Conservation (phyloP, 1,284 basidiomycete species). For the Macrocystidia cucumis region DNA sequence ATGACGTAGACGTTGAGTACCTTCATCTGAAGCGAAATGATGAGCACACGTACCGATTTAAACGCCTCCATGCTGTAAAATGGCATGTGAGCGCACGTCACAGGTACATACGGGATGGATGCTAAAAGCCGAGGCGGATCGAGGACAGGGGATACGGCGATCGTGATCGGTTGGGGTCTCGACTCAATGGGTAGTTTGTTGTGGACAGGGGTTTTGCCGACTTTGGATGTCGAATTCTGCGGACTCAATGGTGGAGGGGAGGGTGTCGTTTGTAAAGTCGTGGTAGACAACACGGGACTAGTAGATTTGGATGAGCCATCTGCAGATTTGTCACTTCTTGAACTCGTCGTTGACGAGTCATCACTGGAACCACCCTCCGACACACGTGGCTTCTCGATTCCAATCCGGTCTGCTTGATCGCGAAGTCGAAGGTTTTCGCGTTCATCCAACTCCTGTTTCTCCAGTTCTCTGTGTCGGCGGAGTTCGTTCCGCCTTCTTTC, state of each 20-base stretch:
- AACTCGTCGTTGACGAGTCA: conserved; percentile 38
- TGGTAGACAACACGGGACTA: conserved; percentile 69
- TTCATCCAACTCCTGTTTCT: conserved; percentile 19
- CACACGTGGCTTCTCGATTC: no score
- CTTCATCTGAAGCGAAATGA: background rate
- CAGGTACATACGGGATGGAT: conserved; percentile 61
- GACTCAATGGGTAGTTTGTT: no score
- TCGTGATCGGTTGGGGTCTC: no score
- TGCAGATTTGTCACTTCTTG: conserved; percentile 20
- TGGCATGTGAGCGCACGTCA: conserved; percentile 51
- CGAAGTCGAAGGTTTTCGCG: no score
- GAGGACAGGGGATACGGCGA: conserved; percentile 48
- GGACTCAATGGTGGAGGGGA: conserved; percentile 49
- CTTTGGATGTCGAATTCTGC: no score
- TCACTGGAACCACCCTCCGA: conserved; percentile 32
- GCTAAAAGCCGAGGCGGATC: conserved; percentile 49
- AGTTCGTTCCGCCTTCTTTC: conserved; percentile 35
- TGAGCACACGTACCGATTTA: conserved; percentile 36
- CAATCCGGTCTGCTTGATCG: no score
- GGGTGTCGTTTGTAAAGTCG: conserved; percentile 66
- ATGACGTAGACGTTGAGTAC: conserved; percentile 3
- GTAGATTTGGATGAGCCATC: conserved; percentile 42
- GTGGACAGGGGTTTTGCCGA: no score
- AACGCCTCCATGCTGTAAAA: conserved; percentile 53
- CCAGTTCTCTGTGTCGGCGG: conserved; percentile 16